Percentiles rank a stretch among this genome's conserved stretches.
phyloP scores from a whole-genome alignment of 495 filamentous ascomycete species.

The Tuber calosporum region DNA sequence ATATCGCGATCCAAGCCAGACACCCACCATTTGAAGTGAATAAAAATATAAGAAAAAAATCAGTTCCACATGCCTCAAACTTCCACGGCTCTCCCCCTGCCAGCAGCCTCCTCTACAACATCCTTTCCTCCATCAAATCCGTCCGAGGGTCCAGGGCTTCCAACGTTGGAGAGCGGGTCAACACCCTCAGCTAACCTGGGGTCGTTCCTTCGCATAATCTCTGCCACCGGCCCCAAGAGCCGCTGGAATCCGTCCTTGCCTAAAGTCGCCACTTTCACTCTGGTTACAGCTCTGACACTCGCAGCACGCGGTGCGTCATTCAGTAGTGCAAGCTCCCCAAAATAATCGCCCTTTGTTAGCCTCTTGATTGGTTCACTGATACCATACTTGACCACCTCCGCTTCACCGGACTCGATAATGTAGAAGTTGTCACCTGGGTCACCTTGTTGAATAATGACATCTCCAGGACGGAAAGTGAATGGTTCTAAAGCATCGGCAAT shows the following conservation, averaged over 20 bases:
- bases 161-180: conserved; percentile 27
- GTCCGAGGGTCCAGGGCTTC: conserved; percentile 15
- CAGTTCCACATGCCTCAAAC: conserved; percentile 26
- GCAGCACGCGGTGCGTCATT: conserved; percentile 93
- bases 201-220: conserved; percentile 84
- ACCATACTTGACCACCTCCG: conserved; percentile 70
- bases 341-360: conserved; percentile 90
- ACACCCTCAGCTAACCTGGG: conserved; percentile 35
- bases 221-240: conserved; percentile 83
- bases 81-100: conserved; percentile 37
- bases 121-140: conserved; percentile 29
- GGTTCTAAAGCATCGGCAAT: conserved; percentile 94
- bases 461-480: conserved; percentile 71
- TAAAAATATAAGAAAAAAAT: conserved; percentile 9
- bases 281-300: conserved; percentile 69
- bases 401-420: conserved; percentile 80
- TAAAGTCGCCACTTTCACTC: conserved; percentile 88
- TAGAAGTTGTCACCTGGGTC: conserved; percentile 90
- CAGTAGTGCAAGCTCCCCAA: conserved; percentile 86
- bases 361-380: conserved; percentile 60
- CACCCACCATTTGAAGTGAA: conserved; percentile 32
- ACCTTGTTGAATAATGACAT: conserved; percentile 80
- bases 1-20: conserved; percentile 16
- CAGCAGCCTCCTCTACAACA: conserved; percentile 36
- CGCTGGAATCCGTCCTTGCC: conserved; percentile 93